phyloP scores from a whole-genome alignment of 495 filamentous ascomycete species.

The Talaromyces liani region DNA sequence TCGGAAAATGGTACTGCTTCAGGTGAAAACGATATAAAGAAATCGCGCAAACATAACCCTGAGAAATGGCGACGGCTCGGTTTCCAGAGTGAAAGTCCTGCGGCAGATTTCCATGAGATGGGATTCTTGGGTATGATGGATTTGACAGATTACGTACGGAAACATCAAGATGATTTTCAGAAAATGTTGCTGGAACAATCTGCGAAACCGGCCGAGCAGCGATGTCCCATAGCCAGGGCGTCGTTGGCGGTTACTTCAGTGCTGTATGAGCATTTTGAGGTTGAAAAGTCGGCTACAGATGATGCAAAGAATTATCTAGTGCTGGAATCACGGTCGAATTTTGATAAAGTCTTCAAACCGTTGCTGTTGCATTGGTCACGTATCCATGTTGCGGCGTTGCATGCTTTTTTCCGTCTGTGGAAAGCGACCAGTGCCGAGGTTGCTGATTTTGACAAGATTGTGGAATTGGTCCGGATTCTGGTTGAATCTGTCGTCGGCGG shows the following conservation, averaged over 20 bases:
- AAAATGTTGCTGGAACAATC: constrained; percentile 89
- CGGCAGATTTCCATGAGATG: constrained; percentile 71
- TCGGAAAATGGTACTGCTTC: background rate
- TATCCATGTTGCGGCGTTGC: constrained; percentile 85
- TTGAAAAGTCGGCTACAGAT: constrained; percentile 78
- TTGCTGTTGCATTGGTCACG: constrained; percentile 89
- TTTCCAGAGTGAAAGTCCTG: constrained; percentile 85
- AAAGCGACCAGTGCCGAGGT: constrained; percentile 74
- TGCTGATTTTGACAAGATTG: constrained; percentile 87
- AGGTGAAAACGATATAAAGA: constrained; percentile 42
- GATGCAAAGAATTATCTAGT: constrained; percentile 70
- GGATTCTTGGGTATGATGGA: constrained; percentile 98
- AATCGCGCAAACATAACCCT: constrained; percentile 62
- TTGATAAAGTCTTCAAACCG: constrained; percentile 84
- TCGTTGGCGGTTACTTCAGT: constrained; percentile 83
- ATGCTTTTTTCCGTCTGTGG: constrained; percentile 89
- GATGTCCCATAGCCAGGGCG: constrained; percentile 83
- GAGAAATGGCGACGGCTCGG: constrained; percentile 92
- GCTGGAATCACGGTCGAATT: constrained; percentile 67
- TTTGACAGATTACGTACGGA: constrained; percentile 83
- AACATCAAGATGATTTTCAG: constrained; percentile 85
- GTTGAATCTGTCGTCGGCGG: constrained; percentile 86
- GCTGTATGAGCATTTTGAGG: constrained; percentile 91
- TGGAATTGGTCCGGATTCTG: constrained; percentile 84
- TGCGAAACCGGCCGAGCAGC: constrained; percentile 56